Evolutionary conservation across 345 rosid genomes (phyloP), one percentile per base, ranked within the genome.

Genomic region (Fremontodendron californicum): DNA sequence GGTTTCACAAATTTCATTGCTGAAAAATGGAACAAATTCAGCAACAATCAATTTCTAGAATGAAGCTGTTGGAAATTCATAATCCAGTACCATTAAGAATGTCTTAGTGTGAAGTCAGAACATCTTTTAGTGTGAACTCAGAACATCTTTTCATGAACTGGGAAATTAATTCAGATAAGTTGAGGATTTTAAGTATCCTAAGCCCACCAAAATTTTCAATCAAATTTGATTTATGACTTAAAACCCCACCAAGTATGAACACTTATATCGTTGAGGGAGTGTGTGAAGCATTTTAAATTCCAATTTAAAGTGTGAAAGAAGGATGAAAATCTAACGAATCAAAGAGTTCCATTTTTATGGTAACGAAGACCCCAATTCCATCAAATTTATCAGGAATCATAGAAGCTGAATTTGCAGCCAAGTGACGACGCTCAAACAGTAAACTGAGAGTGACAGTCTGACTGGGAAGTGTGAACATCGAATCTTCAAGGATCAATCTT

Each of bases 401-500:
- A 10, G 33, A 33, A 25, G 3, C 62, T 57, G 16, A 57, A 10
- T 3, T 1, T 25, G 15, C 16, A 23, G 33, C 33, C 33, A 23
- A 57, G 62, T 57, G 31, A 57, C 16, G 33, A 57, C 2, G 33
- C 62, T 9, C 31, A 71, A 70, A 37, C 27, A 63, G 70, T 43
- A 7, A 16, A 19, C 12, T 31, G 45, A 75, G 19, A 49, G 42
- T 6, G 72, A 76, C 72, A 13, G 21, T 15, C 33, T 54, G 58
- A 37, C 43, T 0, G 10, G 12, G 42, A 68, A 58, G 33, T 42
- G 63, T 45, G 70, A 35, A 37, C 55, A 71, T 8, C 62, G 75
- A 69, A 82, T 71, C 81, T 63, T 71, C 27, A 78, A 75, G 75
- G 37, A 82, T 73, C 82, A 60, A 46, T 45, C 33, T 15, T 62